Evolutionary conservation across 2,329 filamentous ascomycete genomes (phyloP).

Genomic region (Cadophora gregata): DNA sequence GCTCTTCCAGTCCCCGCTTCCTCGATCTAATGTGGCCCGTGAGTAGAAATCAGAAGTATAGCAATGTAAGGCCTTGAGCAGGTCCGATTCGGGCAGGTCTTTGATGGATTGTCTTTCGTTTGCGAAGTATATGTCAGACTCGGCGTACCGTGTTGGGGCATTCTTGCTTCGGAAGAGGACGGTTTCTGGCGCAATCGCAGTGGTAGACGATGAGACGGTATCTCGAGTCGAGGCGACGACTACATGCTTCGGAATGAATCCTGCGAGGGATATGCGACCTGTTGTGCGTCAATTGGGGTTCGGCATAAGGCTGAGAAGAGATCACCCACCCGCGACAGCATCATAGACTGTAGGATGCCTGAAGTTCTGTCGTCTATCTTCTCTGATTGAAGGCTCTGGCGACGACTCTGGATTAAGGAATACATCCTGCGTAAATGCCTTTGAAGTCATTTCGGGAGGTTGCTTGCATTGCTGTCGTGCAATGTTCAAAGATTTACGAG

Average conservation of each 20-base stretch:
- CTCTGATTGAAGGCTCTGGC: slow-evolving; percentile 6
- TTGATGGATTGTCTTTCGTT: slow-evolving; percentile 60
- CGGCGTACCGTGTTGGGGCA: slow-evolving; percentile 71
- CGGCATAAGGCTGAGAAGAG: not conserved
- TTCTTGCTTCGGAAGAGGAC: slow-evolving; percentile 69
- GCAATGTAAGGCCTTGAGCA: slow-evolving; percentile 71
- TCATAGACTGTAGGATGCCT: slow-evolving; percentile 68
- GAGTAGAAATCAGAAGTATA: slow-evolving; percentile 73
- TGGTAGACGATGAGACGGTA: slow-evolving; percentile 41
- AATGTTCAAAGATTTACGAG: not conserved
- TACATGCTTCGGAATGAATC: slow-evolving; percentile 47
- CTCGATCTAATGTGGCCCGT: slow-evolving; percentile 37
- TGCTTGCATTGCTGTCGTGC: slow-evolving; percentile 8
- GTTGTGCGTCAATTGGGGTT: slow-evolving; percentile 26
- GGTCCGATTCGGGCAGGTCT: slow-evolving; percentile 69
- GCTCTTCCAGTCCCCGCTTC: slow-evolving; percentile 55
- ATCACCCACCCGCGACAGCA: slow-evolving; percentile 67
- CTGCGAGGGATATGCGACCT: slow-evolving; percentile 51
- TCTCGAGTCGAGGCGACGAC: slow-evolving; percentile 39
- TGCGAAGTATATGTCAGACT: slow-evolving; percentile 74
- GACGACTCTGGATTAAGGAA: slow-evolving; percentile 31
- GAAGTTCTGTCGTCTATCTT: slow-evolving; percentile 35
- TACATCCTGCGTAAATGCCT: slow-evolving; percentile 34
- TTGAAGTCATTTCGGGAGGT: slow-evolving; percentile 36
- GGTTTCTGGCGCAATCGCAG: slow-evolving; percentile 68